Percentiles rank a stretch among this genome's conserved stretches.
phyloP scores from a whole-genome alignment of 768 basidiomycete genomes.

The Hemileccinum rubropunctum region DNA sequence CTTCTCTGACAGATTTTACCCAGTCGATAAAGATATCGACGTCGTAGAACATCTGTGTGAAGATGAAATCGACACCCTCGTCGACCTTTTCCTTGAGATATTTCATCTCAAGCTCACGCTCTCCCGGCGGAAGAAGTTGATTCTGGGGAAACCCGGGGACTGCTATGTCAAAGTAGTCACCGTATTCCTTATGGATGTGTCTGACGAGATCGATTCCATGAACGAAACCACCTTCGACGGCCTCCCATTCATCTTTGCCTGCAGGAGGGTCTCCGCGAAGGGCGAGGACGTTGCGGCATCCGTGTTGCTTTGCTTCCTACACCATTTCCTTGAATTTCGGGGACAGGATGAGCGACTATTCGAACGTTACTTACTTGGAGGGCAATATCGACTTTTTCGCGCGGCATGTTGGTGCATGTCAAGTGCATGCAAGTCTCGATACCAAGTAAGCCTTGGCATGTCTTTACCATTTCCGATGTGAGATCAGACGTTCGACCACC shows the following conservation, averaged over 20 bases:
- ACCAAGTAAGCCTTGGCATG: conserved; percentile 89
- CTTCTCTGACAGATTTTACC: conserved; percentile 79
- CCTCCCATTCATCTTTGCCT: conserved; percentile 89
- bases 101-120: conserved; percentile 73
- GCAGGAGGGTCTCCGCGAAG: conserved; percentile 90
- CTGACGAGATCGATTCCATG: conserved; percentile 91
- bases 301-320: conserved; percentile 85
- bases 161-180: conserved; percentile 93
- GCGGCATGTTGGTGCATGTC: conserved; percentile 99
- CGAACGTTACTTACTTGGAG: conserved; percentile 59
- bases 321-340: conserved; percentile 3
- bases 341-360: not conserved
- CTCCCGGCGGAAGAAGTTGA: conserved; percentile 66
- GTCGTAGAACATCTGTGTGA: conserved; percentile 99
- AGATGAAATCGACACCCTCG: conserved; percentile 88
- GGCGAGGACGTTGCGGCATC: conserved; percentile 91
- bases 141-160: conserved; percentile 92
- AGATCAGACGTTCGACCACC: conserved; percentile 94
- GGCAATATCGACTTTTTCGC: conserved; percentile 90
- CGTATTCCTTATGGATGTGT: conserved; percentile 80
- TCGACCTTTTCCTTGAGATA: conserved; percentile 92
- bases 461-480: conserved; percentile 91
- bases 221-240: conserved; percentile 85
- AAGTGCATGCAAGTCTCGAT: conserved; percentile 98
- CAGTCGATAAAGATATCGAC: conserved; percentile 87